These are phyloP conservation scores for Sherardia arvensis DNA, from an alignment of 257 asterid genomes.

Conservation along the genomic window DNA sequence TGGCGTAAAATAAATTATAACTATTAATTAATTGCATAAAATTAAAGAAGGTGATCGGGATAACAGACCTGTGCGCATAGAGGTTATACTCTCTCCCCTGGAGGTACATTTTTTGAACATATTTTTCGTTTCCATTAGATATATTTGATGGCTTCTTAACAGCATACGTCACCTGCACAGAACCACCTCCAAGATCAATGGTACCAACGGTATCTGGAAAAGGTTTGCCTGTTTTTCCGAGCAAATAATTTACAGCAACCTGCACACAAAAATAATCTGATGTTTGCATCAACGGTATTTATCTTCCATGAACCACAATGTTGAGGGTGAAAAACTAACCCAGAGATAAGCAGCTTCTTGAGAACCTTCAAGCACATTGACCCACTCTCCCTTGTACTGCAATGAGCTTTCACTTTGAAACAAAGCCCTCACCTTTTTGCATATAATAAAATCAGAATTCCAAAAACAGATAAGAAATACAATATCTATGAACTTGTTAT, in stretches of 20 bases:
- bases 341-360: conserved; percentile 83
- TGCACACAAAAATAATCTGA: conserved; percentile 21
- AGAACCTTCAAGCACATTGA: conserved; percentile 60
- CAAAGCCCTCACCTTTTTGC: conserved; percentile 53
- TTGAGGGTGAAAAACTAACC: conserved; percentile 38
- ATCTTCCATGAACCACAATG: too few species aligned
- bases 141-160: conserved; percentile 50
- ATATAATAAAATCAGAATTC: background rate
- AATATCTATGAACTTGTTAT: background rate
- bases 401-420: conserved; percentile 55
- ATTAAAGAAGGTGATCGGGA: background rate
- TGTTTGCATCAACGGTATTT: too few species aligned
- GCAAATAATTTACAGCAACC: conserved; percentile 68
- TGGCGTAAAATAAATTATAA: too few species aligned
- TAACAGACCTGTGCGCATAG: conserved; percentile 58
- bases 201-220: conserved; percentile 55
- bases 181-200: conserved; percentile 87
- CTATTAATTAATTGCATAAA: too few species aligned
- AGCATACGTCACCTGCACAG: conserved; percentile 84
- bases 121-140: conserved; percentile 43
- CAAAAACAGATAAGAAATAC: background rate
- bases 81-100: conserved; percentile 52
- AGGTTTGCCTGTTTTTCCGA: conserved; percentile 57
- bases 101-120: conserved; percentile 62
- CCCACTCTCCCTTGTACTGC: conserved; percentile 56